Conservation (phyloP, 2,329 filamentous ascomycete genomes). For the Cordyceps tenuipes region DNA sequence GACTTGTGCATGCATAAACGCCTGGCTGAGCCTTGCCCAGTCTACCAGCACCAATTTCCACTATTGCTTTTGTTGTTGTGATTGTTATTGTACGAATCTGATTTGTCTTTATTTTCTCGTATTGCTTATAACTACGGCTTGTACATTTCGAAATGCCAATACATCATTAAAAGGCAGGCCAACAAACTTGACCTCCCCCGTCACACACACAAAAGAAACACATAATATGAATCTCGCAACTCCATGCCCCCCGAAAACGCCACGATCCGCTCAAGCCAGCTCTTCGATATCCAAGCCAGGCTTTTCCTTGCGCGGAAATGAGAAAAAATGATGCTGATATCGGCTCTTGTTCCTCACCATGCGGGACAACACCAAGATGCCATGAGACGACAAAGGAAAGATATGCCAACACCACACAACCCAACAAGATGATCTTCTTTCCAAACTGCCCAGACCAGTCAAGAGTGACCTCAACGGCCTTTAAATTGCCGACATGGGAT, state of each 20-base stretch:
- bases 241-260: neutral
- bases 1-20: too few species aligned
- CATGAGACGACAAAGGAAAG: neutral
- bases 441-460: neutral
- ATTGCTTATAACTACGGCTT: too few species aligned
- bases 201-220: neutral
- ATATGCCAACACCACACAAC: neutral
- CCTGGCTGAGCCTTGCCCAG: too few species aligned
- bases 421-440: neutral
- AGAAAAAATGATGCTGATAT: neutral
- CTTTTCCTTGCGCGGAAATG: neutral
- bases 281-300: neutral
- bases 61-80: too few species aligned
- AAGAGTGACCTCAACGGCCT: neutral
- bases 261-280: neutral
- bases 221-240: neutral
- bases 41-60: too few species aligned
- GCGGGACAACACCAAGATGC: neutral
- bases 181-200: neutral
- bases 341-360: neutral
- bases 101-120: too few species aligned
- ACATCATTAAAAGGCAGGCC: neutral
- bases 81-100: too few species aligned
- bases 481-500: constrained; percentile 8
- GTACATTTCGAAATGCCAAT: neutral